Evolutionary conservation across 805 yeast species (phyloP).

Genomic region (Yarrowia divulgata): DNA sequence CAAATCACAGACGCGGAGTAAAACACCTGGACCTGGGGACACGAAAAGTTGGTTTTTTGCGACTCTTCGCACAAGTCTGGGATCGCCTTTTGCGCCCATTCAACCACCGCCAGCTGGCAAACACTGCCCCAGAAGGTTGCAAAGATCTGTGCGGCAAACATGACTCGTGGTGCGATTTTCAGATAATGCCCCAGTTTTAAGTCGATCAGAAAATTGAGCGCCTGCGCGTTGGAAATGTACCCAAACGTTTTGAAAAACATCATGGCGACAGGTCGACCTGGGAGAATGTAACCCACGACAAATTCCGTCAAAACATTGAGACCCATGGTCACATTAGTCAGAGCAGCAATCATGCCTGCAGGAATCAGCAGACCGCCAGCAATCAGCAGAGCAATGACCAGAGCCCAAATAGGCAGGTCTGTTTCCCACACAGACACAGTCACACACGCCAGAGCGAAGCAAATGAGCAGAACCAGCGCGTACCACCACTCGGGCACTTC

Average conservation of each 20-base stretch:
- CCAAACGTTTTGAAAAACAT: conserved; percentile 69
- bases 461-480: conserved; percentile 43
- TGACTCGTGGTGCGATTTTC: conserved; percentile 66
- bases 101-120: conserved; percentile 55
- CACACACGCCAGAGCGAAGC: conserved; percentile 57
- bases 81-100: conserved; percentile 54
- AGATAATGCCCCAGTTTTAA: conserved; percentile 71
- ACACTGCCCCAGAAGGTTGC: conserved; percentile 57
- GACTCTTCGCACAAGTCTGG: conserved; percentile 54
- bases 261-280: conserved; percentile 67
- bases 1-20: conserved; percentile 66
- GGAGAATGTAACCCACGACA: conserved; percentile 68
- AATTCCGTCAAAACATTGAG: conserved; percentile 69
- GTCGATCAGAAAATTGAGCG: conserved; percentile 61
- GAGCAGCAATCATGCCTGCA: conserved; percentile 65
- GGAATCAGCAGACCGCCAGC: conserved; percentile 66
- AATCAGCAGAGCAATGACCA: conserved; percentile 61
- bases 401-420: conserved; percentile 67
- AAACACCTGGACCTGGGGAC: conserved; percentile 57
- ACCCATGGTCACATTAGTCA: conserved; percentile 66
- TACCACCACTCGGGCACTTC: conserved; percentile 76
- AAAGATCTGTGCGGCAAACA: conserved; percentile 60
- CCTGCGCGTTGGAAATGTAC: conserved; percentile 61
- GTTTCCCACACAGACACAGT: conserved; percentile 54
- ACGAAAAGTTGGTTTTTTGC: conserved; percentile 58